phyloP scores from a whole-genome alignment of 768 basidiomycete genomes.

The Pleurotus tuber-regium region DNA sequence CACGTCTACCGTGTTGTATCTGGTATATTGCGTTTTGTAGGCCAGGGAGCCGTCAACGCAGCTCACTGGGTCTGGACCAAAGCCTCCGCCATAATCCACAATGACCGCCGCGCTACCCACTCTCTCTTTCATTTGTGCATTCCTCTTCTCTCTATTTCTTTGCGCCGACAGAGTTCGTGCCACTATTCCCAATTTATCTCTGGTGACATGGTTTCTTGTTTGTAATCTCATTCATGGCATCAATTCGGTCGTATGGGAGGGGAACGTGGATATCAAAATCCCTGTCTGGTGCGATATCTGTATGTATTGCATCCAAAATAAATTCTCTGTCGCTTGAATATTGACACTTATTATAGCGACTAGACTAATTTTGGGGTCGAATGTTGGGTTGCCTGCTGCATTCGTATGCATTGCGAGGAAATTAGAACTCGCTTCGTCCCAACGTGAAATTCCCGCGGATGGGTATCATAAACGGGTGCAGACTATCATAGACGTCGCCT shows the following conservation, averaged over 20 bases:
- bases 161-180: conserved; percentile 39
- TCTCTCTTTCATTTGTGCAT: conserved; percentile 41
- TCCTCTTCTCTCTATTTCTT: conserved; percentile 38
- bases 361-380: conserved; percentile 33
- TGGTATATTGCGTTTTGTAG: conserved; percentile 8
- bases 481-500: conserved; percentile 39
- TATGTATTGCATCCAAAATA: conserved; percentile 21
- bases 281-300: conserved; percentile 70
- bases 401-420: conserved; percentile 5
- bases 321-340: not conserved
- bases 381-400: conserved; percentile 3
- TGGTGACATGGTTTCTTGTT: conserved; percentile 43
- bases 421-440: conserved; percentile 6
- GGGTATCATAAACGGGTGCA: conserved; percentile 36
- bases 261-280: conserved; percentile 31
- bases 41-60: not conserved
- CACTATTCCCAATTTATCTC: conserved; percentile 45
- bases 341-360: conserved; percentile 27
- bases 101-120: conserved; percentile 37
- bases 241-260: conserved; percentile 54
- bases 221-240: conserved; percentile 41
- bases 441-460: conserved; percentile 17
- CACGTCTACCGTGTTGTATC: too few relatives aligned
- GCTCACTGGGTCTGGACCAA: not conserved
- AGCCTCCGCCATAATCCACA: not conserved